Conservation (phyloP, 2,329 filamentous ascomycete species). For the Gnomoniopsis smithogilvyi region DNA sequence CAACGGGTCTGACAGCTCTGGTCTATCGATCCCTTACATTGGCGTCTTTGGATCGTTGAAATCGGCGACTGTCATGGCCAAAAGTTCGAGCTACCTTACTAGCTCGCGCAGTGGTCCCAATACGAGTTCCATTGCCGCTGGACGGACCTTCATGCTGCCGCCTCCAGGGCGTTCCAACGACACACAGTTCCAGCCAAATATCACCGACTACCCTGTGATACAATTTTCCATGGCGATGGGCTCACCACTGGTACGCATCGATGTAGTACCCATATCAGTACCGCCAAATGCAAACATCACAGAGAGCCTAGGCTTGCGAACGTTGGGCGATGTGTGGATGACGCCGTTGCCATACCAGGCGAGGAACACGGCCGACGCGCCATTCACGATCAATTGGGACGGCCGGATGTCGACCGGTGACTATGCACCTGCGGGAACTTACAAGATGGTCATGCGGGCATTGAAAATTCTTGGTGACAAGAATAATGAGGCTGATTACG, state of each 20-base stretch:
- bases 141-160: constrained; percentile 40
- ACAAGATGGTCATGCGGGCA: constrained; percentile 47
- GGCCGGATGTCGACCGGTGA: constrained; percentile 44
- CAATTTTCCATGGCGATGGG: constrained; percentile 43
- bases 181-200: constrained; percentile 22
- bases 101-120: constrained; percentile 32
- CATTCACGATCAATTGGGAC: constrained; percentile 34
- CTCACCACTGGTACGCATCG: constrained; percentile 38
- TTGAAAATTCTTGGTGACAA: constrained; percentile 50
- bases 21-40: constrained; percentile 36
- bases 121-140: constrained; percentile 24
- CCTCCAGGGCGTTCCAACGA: constrained; percentile 33
- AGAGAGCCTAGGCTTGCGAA: constrained; percentile 33
- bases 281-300: constrained; percentile 25
- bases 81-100: constrained; percentile 26
- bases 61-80: constrained; percentile 31
- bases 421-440: constrained; percentile 46
- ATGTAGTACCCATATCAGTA: constrained; percentile 39
- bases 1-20: constrained; percentile 38
- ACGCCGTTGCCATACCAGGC: constrained; percentile 33
- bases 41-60: constrained; percentile 38
- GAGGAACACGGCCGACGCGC: constrained; percentile 19
- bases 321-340: constrained; percentile 39
- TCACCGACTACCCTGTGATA: constrained; percentile 34
- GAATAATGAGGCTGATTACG: constrained; percentile 42